Percentiles rank a stretch among this genome's conserved stretches.
phyloP scores from a whole-genome alignment of 179 eudicot genomes.

The Silene noctiflora region DNA sequence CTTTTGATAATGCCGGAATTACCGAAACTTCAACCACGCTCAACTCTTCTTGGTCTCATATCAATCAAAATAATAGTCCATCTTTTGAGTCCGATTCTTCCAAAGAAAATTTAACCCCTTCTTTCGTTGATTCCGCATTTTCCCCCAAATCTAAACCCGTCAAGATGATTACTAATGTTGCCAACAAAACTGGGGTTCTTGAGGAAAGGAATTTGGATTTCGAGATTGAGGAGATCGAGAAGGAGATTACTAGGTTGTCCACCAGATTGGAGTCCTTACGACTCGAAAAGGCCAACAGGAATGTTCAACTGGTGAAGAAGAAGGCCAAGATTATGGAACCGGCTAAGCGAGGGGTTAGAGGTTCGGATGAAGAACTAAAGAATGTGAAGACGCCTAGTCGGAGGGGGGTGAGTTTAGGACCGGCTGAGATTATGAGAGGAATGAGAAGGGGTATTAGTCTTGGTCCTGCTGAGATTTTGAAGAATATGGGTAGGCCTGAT shows the following conservation, averaged over 20 bases:
- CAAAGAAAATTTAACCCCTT: conserved; percentile 58
- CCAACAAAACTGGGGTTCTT: conserved; percentile 16
- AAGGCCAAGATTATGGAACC: conserved; percentile 65
- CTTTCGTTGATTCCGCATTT: conserved; percentile 23
- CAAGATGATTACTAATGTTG: conserved; percentile 14
- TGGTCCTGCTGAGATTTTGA: conserved; percentile 75
- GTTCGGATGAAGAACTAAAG: conserved; percentile 32
- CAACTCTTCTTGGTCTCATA: conserved; percentile 39
- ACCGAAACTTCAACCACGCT: conserved; percentile 25
- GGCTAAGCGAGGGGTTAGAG: conserved; percentile 35
- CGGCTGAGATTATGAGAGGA: conserved; percentile 46
- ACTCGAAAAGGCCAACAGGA: conserved; percentile 52
- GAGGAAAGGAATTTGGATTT: conserved; percentile 54
- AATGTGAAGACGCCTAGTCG: conserved; percentile 47
- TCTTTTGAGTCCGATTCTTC: conserved; percentile 43
- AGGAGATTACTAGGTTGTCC: conserved; percentile 54
- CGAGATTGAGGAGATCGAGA: conserved; percentile 75
- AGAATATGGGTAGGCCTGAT: too few relatives aligned
- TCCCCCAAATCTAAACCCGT: conserved; percentile 37
- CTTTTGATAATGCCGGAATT: conserved; percentile 57
- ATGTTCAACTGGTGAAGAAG: conserved; percentile 37
- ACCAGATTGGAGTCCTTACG: conserved; percentile 54
- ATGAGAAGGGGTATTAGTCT: conserved; percentile 57
- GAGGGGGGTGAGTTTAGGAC: conserved; percentile 65
- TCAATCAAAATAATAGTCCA: conserved; percentile 29